Base-by-base conservation (phyloP, 2,329 filamentous ascomycete genomes). In the Zymoseptoria brevis region DNA sequence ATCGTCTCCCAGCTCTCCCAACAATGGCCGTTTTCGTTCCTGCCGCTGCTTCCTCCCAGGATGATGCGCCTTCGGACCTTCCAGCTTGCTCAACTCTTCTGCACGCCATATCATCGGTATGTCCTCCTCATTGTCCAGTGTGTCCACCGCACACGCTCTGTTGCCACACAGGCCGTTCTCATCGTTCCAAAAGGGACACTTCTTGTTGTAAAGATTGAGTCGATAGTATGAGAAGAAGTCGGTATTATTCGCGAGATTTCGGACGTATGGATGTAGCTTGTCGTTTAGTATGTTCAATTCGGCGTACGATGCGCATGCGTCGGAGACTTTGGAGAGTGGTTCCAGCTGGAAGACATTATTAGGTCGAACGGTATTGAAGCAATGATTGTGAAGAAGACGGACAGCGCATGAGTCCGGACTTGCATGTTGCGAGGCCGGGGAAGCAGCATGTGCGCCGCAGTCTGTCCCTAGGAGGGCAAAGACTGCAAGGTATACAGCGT, bases 181-280 rank as follows among this genome's bases (percentile, higher is more conserved):
- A 74, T 99, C 94, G 71, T 87, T 84, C 93, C 94, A 99, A 74
- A 97, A 99, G 0, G 94, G 94, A 71, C 94, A 99, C 76, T 84
- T 85, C 75, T 94, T 96, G 75, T 95, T 88, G 76, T 90, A 99
- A 19, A 99, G 82, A 73, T 96, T 97, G 52, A 99, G 79, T 59
- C 94, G 87, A 78, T 97, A 99, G 76, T 97, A 91, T 56, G 93
- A 93, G 77, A 99, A 99, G 82, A 96, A 99, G 75, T 99, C 94
- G 74, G 93, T 96, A 56, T 88, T 85, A 67, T 84, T 84, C 0
- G 90, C 96, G 52, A 99, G 84, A 57, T 89, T 87, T 68, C 89
- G 83, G 66, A 99, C 78, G 56, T 86, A 83, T 19, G 91, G 89
- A 68, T 87, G 86, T 63, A 96, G 81, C 61, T 84, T 82, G 66